Base-by-base conservation (phyloP, 2,329 filamentous ascomycete genomes). In the Arthrinium puccinioides region DNA sequence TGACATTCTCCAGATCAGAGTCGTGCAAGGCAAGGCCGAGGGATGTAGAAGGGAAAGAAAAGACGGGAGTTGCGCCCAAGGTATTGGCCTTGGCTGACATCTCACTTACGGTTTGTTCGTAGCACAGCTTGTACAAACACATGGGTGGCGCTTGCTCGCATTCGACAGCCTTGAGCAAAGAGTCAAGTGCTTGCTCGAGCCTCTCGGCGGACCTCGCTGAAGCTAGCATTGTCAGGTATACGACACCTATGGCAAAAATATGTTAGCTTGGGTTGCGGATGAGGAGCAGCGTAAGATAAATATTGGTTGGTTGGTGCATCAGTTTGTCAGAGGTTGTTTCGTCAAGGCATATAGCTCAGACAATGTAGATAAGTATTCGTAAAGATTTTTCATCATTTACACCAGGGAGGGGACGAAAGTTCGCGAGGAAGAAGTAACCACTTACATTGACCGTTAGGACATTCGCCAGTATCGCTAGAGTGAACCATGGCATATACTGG, bases 311-410 rank as follows among this genome's bases (percentile, higher is more conserved):
- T 20, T 47, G 54, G 63, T 66, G 69, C 66, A 78, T 94, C 87
- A 94, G 87, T 68, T 82, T 87, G 81, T 90, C 82, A 90, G 84
- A 88, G 79, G 76, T 75, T 71, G 71, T 60, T 72, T 92, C 88
- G 80, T 94, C 89, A 94, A 83, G 55, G 67, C 67, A 74, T 74
- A 62, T 16, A 68, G 67, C 84, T 94, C 90, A 89, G 90, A 85
- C 88, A 97, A 97, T 96, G 90, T 97, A 96, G 90, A 96, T 97
- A 97, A 97, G 89, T 89, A 87, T 92, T 94, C 74, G 64, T 72
- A 70, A 65, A 62, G 66, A 75, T 65, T 64, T 63, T 72, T 95
- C 89, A 97, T 96, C 90, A 88, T n/a, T 84, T 71, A 74, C 64
- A 72, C 63, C 71, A 58, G 53, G 31, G 38, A 7, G 35, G 26